Evolutionary conservation across 2,329 filamentous ascomycete genomes (phyloP).

Genomic region (Taxawa tesnikishii): DNA sequence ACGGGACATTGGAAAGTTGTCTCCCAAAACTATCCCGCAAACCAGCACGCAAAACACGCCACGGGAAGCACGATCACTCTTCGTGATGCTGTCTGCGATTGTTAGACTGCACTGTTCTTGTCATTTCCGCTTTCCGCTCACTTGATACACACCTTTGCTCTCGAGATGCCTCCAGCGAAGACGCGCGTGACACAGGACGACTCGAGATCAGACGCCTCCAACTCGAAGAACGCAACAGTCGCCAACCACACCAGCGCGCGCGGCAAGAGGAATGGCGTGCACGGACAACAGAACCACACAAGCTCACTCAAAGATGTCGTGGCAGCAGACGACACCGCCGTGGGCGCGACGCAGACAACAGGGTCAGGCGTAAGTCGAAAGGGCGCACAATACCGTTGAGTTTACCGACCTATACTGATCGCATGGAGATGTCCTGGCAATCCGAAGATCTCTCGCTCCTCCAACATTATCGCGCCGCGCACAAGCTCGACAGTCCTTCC

Average conservation of each 20-base stretch:
- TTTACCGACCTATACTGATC: not conserved
- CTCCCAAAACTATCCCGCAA: too few species aligned
- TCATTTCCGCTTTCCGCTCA: too few species aligned
- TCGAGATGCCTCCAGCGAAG: not conserved
- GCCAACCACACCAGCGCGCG: not conserved
- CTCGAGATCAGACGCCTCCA: not conserved
- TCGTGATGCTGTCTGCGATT: too few species aligned
- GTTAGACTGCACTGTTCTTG: too few species aligned
- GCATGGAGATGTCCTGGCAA: slow-evolving; percentile 1
- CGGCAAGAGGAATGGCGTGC: not conserved
- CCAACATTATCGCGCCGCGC: slow-evolving; percentile 62
- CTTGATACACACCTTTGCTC: too few species aligned
- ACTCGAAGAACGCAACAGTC: not conserved
- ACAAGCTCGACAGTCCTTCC: slow-evolving; percentile 58
- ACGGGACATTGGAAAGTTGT: too few species aligned
- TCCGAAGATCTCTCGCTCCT: slow-evolving; percentile 32
- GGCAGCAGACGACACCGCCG: too few species aligned
- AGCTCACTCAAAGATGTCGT: not conserved
- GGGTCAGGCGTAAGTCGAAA: too few species aligned
- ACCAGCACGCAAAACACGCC: too few species aligned
- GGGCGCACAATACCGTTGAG: too few species aligned
- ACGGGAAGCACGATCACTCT: too few species aligned
- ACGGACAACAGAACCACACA: not conserved
- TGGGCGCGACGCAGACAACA: too few species aligned
- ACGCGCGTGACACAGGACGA: not conserved